Evolutionary conservation across 768 basidiomycete species (phyloP).

Genomic region (Lactarius pseudohatsudake): DNA sequence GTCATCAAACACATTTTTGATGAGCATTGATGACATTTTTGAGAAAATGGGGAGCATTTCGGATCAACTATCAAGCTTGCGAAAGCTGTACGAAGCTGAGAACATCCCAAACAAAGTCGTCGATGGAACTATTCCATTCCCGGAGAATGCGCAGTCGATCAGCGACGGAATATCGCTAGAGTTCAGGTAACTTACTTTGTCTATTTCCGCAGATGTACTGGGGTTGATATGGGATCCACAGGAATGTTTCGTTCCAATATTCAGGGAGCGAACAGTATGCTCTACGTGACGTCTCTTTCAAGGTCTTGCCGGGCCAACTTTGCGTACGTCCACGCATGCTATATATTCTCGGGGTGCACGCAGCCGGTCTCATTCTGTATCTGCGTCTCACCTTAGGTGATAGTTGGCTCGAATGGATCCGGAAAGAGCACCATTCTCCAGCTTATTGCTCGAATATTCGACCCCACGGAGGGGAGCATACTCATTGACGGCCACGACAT

Average conservation of each 20-base stretch:
- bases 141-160: slow-evolving; percentile 21
- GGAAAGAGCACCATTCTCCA: slow-evolving; percentile 81
- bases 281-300: slow-evolving; percentile 65
- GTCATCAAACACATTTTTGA: slow-evolving; percentile 51
- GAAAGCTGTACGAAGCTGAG: slow-evolving; percentile 60
- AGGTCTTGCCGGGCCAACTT: slow-evolving; percentile 64
- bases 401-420: slow-evolving; percentile 77
- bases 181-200: slow-evolving; percentile 46
- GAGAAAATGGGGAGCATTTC: slow-evolving; percentile 55
- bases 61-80: slow-evolving; percentile 52
- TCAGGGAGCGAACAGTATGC: slow-evolving; percentile 54
- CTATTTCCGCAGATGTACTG: slow-evolving; percentile 27
- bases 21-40: slow-evolving; percentile 48
- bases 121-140: slow-evolving; percentile 51
- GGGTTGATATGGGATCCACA: slow-evolving; percentile 34
- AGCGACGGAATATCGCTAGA: slow-evolving; percentile 50
- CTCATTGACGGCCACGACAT: slow-evolving; percentile 67
- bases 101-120: slow-evolving; percentile 59
- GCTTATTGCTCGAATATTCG: slow-evolving; percentile 67
- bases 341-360: neutral
- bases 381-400: slow-evolving; percentile 45
- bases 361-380: neutral
- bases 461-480: slow-evolving; percentile 66
- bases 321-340: slow-evolving; percentile 50
- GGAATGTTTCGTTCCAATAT: slow-evolving; percentile 73